Conservation (phyloP, 352 stramenopile species). For the Pythium aristosporum region DNA sequence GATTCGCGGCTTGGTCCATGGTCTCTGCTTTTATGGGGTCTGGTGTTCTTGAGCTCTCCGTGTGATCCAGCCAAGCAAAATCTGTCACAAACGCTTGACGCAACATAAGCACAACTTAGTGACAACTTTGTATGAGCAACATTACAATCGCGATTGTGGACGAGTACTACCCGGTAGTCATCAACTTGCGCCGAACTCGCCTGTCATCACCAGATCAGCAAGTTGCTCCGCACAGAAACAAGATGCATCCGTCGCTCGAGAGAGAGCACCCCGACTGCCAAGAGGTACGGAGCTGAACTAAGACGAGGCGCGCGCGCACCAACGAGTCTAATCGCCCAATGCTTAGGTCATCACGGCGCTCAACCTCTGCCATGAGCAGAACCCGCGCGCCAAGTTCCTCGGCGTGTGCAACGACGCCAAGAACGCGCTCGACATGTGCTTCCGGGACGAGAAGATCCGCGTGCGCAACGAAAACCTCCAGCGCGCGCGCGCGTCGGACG, state of each 20-base stretch:
- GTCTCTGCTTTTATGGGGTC: slow-evolving; percentile 12
- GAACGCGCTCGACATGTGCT: slow-evolving; percentile 75
- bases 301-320: background rate
- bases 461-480: slow-evolving; percentile 66
- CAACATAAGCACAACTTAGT: slow-evolving; percentile 24
- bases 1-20: slow-evolving; percentile 73
- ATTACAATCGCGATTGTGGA: background rate
- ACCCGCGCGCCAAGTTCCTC: slow-evolving; percentile 78
- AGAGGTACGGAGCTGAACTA: slow-evolving; percentile 35
- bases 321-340: background rate
- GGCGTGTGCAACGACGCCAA: slow-evolving; percentile 73
- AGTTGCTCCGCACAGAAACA: background rate
- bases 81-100: background rate
- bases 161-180: slow-evolving; percentile 25
- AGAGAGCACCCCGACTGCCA: slow-evolving; percentile 81
- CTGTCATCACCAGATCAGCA: slow-evolving; percentile 4
- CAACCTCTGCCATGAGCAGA: slow-evolving; percentile 68
- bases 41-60: slow-evolving; percentile 4
- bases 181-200: slow-evolving; percentile 19
- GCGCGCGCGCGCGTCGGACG: slow-evolving; percentile 61
- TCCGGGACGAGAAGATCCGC: slow-evolving; percentile 66
- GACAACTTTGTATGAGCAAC: background rate
- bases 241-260: slow-evolving; percentile 81
- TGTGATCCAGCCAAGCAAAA: slow-evolving; percentile 20
- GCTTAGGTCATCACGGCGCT: slow-evolving; percentile 68